Evolutionary conservation across 176 grass and related monocot species (phyloP).

Genomic region (Olyra latifolia): DNA sequence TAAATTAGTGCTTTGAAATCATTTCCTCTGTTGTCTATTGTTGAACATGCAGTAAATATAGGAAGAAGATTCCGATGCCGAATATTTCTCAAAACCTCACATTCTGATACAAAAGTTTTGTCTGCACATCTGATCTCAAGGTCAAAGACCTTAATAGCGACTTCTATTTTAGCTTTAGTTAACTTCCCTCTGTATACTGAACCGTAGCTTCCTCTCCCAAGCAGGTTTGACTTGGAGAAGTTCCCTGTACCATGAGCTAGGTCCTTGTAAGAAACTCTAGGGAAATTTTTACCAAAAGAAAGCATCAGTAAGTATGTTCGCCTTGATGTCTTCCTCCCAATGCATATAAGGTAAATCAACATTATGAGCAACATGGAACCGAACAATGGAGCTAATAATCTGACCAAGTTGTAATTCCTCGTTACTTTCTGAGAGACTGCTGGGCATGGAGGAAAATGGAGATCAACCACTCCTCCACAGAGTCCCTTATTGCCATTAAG

Average conservation of each 20-base stretch:
- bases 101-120: slow-evolving; percentile 41
- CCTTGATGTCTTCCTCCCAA: neutral
- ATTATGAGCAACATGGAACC: neutral
- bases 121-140: slow-evolving; percentile 14
- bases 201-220: slow-evolving; percentile 44
- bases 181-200: slow-evolving; percentile 45
- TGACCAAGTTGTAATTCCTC: neutral
- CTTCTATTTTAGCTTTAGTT: neutral
- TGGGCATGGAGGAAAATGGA: slow-evolving; percentile 26
- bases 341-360: neutral
- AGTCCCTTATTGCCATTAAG: neutral
- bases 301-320: neutral
- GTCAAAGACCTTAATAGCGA: slow-evolving; percentile 49
- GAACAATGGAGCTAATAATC: slow-evolving; percentile 19
- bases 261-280: slow-evolving; percentile 40
- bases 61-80: slow-evolving; percentile 45
- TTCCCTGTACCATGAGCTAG: slow-evolving; percentile 38
- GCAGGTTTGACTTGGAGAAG: slow-evolving; percentile 32
- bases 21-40: slow-evolving; percentile 26
- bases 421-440: neutral
- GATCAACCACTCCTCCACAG: slow-evolving; percentile 30
- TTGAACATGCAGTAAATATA: slow-evolving; percentile 44
- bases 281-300: neutral
- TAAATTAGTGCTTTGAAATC: slow-evolving; percentile 55
- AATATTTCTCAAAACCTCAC: slow-evolving; percentile 40